Conservation (phyloP, 495 filamentous ascomycete genomes). For the Corynascus novoguineensis region DNA sequence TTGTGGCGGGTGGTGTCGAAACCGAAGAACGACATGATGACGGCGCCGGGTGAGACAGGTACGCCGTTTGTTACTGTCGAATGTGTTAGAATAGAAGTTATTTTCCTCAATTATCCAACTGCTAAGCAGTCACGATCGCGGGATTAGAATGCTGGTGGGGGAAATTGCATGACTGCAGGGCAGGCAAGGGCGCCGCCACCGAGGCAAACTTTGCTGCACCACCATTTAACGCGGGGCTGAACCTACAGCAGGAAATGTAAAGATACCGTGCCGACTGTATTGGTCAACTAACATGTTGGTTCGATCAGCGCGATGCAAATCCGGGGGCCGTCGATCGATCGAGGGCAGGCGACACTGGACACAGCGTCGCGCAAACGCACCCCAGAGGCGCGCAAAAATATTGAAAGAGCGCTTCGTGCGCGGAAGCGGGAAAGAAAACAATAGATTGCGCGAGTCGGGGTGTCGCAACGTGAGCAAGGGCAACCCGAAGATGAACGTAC, state of each 20-base stretch:
- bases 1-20: conserved; percentile 66
- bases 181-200: not conserved
- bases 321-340: not conserved
- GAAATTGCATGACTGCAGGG: not conserved
- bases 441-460: not conserved
- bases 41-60: not conserved
- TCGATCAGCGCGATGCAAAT: conserved; percentile 11
- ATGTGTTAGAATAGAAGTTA: not conserved
- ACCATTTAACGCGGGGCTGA: not conserved
- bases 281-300: conserved; percentile 28
- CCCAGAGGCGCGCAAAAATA: not conserved
- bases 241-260: conserved; percentile 26
- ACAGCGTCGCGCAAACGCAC: not conserved
- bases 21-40: conserved; percentile 65
- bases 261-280: conserved; percentile 16
- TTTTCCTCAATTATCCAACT: no score
- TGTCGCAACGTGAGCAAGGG: conserved; percentile 13
- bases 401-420: not conserved
- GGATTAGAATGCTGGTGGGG: not conserved
- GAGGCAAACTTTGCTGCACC: not conserved
- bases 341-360: not conserved
- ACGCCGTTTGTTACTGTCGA: conserved; percentile 13
- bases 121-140: not conserved
- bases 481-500: conserved; percentile 15
- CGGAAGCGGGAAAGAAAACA: not conserved